phyloP scores from a whole-genome alignment of 1,139 yeast species.

The Taphrina sp. region DNA sequence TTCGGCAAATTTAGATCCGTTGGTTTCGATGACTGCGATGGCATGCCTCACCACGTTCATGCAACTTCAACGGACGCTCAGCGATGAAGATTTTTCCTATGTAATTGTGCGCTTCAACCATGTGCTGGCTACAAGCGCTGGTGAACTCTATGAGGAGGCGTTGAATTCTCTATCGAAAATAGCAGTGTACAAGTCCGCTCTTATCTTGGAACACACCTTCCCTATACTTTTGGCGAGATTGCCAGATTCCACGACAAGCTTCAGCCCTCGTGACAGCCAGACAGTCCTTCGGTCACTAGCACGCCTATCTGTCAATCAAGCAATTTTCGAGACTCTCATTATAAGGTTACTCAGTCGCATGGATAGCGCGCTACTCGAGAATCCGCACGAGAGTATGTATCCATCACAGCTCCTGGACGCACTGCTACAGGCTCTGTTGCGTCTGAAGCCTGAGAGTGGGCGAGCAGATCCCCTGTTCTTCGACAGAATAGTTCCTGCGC shows the following conservation, averaged over 20 bases:
- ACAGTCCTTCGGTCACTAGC: slow-evolving; percentile 43
- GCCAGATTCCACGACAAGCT: slow-evolving; percentile 46
- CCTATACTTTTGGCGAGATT: slow-evolving; percentile 58
- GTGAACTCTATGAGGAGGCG: slow-evolving; percentile 46
- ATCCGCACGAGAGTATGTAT: slow-evolving; percentile 26
- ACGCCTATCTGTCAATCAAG: slow-evolving; percentile 42
- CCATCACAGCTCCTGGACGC: slow-evolving; percentile 35
- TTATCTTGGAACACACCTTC: slow-evolving; percentile 59
- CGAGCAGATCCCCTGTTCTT: slow-evolving; percentile 46
- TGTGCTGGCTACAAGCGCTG: slow-evolving; percentile 53
- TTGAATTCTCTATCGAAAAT: slow-evolving; percentile 57
- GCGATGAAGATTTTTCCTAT: slow-evolving; percentile 57
- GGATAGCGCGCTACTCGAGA: slow-evolving; percentile 37
- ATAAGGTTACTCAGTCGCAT: slow-evolving; percentile 44
- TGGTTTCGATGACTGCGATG: slow-evolving; percentile 57
- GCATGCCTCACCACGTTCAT: no score
- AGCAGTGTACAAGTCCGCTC: slow-evolving; percentile 47
- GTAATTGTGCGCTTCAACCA: slow-evolving; percentile 68
- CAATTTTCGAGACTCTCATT: slow-evolving; percentile 44
- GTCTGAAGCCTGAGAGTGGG: slow-evolving; percentile 40
- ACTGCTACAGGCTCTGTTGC: slow-evolving; percentile 35
- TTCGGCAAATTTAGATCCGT: slow-evolving; percentile 58
- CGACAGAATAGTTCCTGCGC: slow-evolving; percentile 39
- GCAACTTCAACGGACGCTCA: slow-evolving; percentile 52
- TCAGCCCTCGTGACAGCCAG: slow-evolving; percentile 37